Conservation (phyloP, 371 early-diverging fungal species). For the Basidiobolus meristosporus region DNA sequence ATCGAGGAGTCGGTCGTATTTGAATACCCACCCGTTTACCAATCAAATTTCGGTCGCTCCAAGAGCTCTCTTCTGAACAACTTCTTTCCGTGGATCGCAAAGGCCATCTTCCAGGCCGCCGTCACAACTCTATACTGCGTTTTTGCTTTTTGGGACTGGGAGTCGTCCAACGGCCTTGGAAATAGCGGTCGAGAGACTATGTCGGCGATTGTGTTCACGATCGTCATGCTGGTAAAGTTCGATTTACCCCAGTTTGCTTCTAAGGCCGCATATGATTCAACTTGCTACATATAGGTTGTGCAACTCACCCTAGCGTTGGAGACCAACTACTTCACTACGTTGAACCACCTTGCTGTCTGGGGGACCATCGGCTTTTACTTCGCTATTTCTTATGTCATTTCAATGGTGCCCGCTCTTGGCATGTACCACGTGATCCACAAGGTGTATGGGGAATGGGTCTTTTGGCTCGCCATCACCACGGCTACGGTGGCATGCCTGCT, state of each 20-base stretch:
- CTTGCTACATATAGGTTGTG: too few species aligned
- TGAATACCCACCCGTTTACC: not conserved
- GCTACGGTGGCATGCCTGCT: too few species aligned
- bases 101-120: constrained; percentile 1
- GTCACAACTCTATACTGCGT: too few species aligned
- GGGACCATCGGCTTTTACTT: constrained; percentile 1
- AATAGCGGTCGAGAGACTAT: too few species aligned
- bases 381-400: not conserved
- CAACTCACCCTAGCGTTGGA: constrained; percentile 1
- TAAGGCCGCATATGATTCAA: too few species aligned
- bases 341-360: not conserved
- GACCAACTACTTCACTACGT: constrained; percentile 2
- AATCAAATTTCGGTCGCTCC: constrained; percentile 1
- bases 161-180: too few species aligned
- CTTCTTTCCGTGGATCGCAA: constrained; percentile 1
- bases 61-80: not conserved
- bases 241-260: too few species aligned
- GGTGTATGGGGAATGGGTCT: too few species aligned
- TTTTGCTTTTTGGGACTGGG: too few species aligned
- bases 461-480: too few species aligned
- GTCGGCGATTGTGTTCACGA: constrained; percentile 1
- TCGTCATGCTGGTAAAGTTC: not conserved
- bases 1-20: not conserved
- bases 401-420: too few species aligned
- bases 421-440: too few species aligned